phyloP scores from a whole-genome alignment of 108 stramenopile genomes.

The Nannochloropsis gaditana region DNA sequence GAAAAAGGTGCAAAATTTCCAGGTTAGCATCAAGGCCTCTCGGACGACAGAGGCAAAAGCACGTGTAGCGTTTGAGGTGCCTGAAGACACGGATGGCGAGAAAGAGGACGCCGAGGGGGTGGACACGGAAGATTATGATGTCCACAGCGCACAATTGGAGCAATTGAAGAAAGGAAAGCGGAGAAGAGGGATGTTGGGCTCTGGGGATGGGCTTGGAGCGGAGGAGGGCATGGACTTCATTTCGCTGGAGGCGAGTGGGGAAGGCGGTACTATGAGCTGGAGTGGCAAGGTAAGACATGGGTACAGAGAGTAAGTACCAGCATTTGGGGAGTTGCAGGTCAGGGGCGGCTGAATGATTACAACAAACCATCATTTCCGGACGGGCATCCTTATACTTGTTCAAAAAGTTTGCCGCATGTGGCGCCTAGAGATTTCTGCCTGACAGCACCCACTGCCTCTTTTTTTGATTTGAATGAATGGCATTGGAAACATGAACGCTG shows the following conservation, averaged over 20 bases:
- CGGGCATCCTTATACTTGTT: background rate
- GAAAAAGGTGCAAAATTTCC: background rate
- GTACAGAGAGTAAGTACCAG: background rate
- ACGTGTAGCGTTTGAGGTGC: constrained; percentile 2
- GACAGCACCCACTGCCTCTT: background rate
- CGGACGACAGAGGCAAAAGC: background rate
- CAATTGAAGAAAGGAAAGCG: background rate
- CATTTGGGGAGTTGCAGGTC: background rate
- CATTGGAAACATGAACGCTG: background rate
- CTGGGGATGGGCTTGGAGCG: background rate
- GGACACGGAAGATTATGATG: background rate
- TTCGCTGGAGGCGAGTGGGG: background rate
- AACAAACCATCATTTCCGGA: background rate
- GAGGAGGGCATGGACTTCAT: constrained; percentile 6
- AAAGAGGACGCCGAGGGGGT: background rate
- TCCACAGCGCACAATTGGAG: background rate
- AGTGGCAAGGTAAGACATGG: background rate
- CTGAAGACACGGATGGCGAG: background rate
- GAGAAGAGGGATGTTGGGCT: background rate
- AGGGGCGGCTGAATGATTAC: background rate
- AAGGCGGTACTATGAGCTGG: background rate
- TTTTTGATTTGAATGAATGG: background rate
- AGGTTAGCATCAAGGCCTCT: background rate
- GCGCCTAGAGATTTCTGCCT: constrained; percentile 19
- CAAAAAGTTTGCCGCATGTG: background rate